Evolutionary conservation across 2,329 filamentous ascomycete species (phyloP), one percentile per base, ranked within the genome.

Genomic region (Phoma sp.): DNA sequence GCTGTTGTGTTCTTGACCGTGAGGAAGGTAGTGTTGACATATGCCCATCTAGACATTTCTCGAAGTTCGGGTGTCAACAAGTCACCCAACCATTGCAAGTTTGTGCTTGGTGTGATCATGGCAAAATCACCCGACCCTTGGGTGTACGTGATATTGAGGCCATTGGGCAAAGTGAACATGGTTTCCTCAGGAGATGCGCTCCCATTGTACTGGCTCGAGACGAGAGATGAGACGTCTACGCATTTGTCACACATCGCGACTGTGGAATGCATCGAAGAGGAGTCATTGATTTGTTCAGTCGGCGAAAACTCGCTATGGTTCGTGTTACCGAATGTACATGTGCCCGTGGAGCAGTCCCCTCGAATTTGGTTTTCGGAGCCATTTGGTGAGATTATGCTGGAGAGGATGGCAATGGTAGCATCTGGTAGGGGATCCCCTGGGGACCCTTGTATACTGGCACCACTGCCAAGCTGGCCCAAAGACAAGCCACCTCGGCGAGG

Each of bases 161-260:
- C 24, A 8, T 14, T 29, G 7, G 18, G 6, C 9, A 24, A 29
- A 29, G 1, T 11, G 14, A 14, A 14, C 9, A 7, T 41, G 13
- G 7, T 18, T 3, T 41, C 25, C 13, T 33, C 13, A 7, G 32
- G 32, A 7, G 4, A 5, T 1, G 13, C 10, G 4, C 2, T 7
- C 5, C 25, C 9, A 8, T 32, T 13, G 4, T 27, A 38, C 18
- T 18, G 18, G 5, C 3, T n/a, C 14, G 24, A 22, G 9, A 49
- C 30, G 7, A 49, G 23, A 6, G 47, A 43, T 5, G 38, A 4
- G n/a, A 43, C 8, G 14, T 49, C 39, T 23, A 18, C 30, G 18
- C 47, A 49, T 4, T 24, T 36, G 14, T 23, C 36, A 14, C 47
- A 49, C 38, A 49, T 30, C 1, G 11, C 47, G 4, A 49, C 47